phyloP scores from a whole-genome alignment of 441 rosid genomes.

The Corymbia citriodora region DNA sequence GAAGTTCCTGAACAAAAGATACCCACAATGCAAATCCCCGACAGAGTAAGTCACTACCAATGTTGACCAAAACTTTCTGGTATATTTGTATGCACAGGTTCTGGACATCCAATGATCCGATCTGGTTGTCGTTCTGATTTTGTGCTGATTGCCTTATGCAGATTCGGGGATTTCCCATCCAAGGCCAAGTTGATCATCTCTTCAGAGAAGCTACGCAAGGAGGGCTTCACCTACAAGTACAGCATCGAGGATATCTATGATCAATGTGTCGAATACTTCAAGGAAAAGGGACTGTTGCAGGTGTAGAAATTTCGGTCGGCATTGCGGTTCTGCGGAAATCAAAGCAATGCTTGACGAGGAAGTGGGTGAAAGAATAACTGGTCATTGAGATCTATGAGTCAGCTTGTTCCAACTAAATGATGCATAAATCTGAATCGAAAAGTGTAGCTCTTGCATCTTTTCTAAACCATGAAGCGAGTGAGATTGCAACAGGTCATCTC shows the following conservation, averaged over 20 bases:
- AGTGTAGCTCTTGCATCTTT: background rate
- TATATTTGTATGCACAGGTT: background rate
- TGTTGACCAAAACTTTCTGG: background rate
- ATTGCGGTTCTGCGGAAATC: background rate
- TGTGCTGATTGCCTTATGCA: constrained; percentile 14
- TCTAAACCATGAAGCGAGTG: background rate
- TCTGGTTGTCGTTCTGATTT: background rate
- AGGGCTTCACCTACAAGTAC: constrained; percentile 66
- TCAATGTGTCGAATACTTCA: constrained; percentile 47
- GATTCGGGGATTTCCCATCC: constrained; percentile 61
- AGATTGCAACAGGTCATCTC: background rate
- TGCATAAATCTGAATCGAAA: background rate
- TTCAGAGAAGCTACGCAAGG: constrained; percentile 55
- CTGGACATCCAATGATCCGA: background rate
- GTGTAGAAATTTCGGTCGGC: background rate
- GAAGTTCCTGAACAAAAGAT: constrained; percentile 49
- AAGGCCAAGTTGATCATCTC: constrained; percentile 53
- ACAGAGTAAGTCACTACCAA: constrained; percentile 51
- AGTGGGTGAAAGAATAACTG: background rate
- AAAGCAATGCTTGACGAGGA: background rate
- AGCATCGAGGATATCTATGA: constrained; percentile 73
- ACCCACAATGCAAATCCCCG: constrained; percentile 49
- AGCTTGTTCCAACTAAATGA: background rate
- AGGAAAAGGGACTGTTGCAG: constrained; percentile 35
- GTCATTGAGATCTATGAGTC: background rate